phyloP scores from a whole-genome alignment of 768 basidiomycete species.

The Pisolithus microcarpus region DNA sequence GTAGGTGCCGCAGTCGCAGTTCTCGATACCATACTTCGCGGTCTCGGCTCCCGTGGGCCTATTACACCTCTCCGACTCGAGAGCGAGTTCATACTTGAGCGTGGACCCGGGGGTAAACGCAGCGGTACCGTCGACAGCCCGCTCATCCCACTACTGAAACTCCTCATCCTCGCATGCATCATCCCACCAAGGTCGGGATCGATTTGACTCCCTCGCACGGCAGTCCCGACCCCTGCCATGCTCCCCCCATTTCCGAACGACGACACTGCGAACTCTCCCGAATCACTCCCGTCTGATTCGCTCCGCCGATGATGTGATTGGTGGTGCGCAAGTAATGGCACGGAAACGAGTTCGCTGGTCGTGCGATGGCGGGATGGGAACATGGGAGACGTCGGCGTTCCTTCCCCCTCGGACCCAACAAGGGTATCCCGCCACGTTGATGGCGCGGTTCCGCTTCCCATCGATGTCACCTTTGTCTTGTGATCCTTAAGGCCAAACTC shows the following conservation, averaged over 20 bases:
- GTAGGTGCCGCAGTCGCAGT: not conserved
- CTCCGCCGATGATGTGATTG: slow-evolving; percentile 8
- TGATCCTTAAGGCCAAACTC: slow-evolving; percentile 3
- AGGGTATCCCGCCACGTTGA: slow-evolving; percentile 19
- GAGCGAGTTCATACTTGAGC: not conserved
- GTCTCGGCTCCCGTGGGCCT: not conserved
- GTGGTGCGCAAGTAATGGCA: slow-evolving; percentile 27
- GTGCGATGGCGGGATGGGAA: slow-evolving; percentile 18
- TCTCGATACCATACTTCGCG: not conserved
- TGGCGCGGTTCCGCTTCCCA: slow-evolving; percentile 10
- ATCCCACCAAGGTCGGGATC: slow-evolving; percentile 4
- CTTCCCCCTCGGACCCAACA: slow-evolving; percentile 20
- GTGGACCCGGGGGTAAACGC: not conserved
- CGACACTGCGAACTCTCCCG: slow-evolving; percentile 17
- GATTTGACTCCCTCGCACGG: slow-evolving; percentile 27
- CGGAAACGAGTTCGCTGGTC: slow-evolving; percentile 21
- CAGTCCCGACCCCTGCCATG: slow-evolving; percentile 44
- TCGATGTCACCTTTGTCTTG: not conserved
- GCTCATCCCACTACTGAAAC: slow-evolving; percentile 8
- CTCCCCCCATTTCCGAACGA: not conserved
- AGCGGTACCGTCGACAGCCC: slow-evolving; percentile 6
- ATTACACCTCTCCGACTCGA: not conserved
- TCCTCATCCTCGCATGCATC: slow-evolving; percentile 8
- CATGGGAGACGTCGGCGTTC: slow-evolving; percentile 10
- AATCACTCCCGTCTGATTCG: slow-evolving; percentile 9